Conservation (phyloP, 371 early-diverging fungal species). For the Syncephalastrum sp. region DNA sequence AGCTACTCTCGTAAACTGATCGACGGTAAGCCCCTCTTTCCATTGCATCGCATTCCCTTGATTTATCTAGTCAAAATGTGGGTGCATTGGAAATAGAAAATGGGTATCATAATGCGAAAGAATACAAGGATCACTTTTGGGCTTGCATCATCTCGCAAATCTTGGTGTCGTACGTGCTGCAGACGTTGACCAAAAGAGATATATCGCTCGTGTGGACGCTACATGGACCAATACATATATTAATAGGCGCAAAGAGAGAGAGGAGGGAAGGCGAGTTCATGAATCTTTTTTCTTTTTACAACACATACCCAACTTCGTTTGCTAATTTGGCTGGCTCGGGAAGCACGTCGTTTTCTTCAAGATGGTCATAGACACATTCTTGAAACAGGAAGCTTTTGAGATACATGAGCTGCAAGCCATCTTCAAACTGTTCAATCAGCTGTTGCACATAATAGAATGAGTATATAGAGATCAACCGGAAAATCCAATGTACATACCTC, state of each 20-base stretch:
- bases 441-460: too few species aligned
- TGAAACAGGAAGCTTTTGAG: constrained; percentile 39
- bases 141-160: constrained; percentile 22
- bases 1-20: too few species aligned
- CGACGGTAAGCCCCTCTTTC: too few species aligned
- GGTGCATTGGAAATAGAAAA: too few species aligned
- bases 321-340: constrained; percentile 23
- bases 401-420: constrained; percentile 42
- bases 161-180: constrained; percentile 39
- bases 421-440: constrained; percentile 28
- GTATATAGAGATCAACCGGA: too few species aligned
- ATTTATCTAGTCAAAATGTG: too few species aligned
- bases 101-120: too few species aligned
- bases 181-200: constrained; percentile 37
- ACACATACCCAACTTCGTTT: constrained; percentile 30
- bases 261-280: not conserved
- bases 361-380: constrained; percentile 31
- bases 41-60: too few species aligned
- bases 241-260: too few species aligned
- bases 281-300: not conserved
- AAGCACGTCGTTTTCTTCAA: constrained; percentile 14
- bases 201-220: constrained; percentile 39
- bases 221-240: not conserved
- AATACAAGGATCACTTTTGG: too few species aligned
- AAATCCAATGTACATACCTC: constrained; percentile 16